phyloP scores from a whole-genome alignment of 352 stramenopile species.

The Phytophthora litchii region DNA sequence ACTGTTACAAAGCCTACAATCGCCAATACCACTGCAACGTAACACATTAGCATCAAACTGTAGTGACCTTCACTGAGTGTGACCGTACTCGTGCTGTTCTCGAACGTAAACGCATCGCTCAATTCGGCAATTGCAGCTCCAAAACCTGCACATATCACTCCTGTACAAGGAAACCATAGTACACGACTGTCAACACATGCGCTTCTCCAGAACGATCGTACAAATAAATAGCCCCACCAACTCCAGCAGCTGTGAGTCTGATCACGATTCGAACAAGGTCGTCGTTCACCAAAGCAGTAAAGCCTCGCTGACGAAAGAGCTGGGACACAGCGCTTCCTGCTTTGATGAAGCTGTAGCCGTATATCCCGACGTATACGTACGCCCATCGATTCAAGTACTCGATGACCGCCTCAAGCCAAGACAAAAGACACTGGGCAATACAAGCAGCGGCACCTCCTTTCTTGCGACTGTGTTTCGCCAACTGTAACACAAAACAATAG shows the following conservation, averaged over 20 bases:
- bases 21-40: neutral
- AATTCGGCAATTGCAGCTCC: conserved; percentile 5
- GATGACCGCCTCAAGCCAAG: conserved; percentile 73
- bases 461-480: conserved; percentile 59
- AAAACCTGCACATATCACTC: conserved; percentile 2
- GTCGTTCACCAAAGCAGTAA: conserved; percentile 94
- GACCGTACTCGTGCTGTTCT: conserved; percentile 6
- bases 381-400: conserved; percentile 93
- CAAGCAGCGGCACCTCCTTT: conserved; percentile 64
- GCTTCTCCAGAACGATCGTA: neutral
- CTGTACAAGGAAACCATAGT: neutral
- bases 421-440: conserved; percentile 73
- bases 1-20: conserved; percentile 46
- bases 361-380: conserved; percentile 93
- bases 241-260: conserved; percentile 73
- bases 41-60: neutral
- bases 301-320: conserved; percentile 91
- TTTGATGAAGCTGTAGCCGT: conserved; percentile 91
- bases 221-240: conserved; percentile 45
- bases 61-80: neutral
- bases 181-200: neutral
- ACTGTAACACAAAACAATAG: conserved; percentile 7
- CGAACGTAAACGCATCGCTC: conserved; percentile 5
- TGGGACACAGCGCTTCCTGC: conserved; percentile 89
- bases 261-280: conserved; percentile 91